Evolutionary conservation across 495 filamentous ascomycete species (phyloP), one percentile per base, ranked within the genome.

Genomic region (Cercophora newfieldiana): DNA sequence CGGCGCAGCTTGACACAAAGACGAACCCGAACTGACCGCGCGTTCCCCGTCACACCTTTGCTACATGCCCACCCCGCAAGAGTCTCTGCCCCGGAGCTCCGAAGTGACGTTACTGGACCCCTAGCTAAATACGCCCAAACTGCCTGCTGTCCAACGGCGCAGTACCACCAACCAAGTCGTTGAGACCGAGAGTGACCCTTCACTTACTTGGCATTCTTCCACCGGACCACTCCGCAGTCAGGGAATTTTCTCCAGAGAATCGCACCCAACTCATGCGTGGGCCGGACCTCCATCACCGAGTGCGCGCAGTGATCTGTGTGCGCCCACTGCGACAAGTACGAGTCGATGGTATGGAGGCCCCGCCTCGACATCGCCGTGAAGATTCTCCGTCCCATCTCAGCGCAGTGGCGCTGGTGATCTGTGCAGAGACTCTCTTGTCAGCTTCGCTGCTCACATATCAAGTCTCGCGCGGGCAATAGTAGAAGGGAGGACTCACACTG

Each of bases 391-490:
- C 28, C 28, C 55, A 29, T 58, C 21, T 58, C 55, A 8, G 55
- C 55, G 55, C 55, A 58, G 55, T 58, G 55, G 8, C 55, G 55
- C 21, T 58, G 55, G 25, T 58, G 55, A 30, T 58, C 55, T 58
- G 55, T 47, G n/a, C n/a, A n/a, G n/a, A n/a, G n/a, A n/a, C n/a
- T n/a, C n/a, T n/a, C n/a, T n/a, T n/a, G n/a, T n/a, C n/a, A n/a
- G n/a, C n/a, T n/a, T n/a, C n/a, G n/a, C n/a, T n/a, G n/a, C n/a
- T n/a, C n/a, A n/a, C n/a, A n/a, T n/a, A n/a, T n/a, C n/a, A n/a
- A n/a, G n/a, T n/a, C n/a, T n/a, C n/a, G n/a, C n/a, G n/a, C n/a
- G n/a, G n/a, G n/a, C n/a, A n/a, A n/a, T n/a, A n/a, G n/a, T 7
- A 47, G 18, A 47, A 47, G 37, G 37, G 18, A 18, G 8, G 18